Evolutionary conservation across 2,329 filamentous ascomycete genomes (phyloP), one percentile per base, ranked within the genome.

Genomic region (Phialocephala sp.): DNA sequence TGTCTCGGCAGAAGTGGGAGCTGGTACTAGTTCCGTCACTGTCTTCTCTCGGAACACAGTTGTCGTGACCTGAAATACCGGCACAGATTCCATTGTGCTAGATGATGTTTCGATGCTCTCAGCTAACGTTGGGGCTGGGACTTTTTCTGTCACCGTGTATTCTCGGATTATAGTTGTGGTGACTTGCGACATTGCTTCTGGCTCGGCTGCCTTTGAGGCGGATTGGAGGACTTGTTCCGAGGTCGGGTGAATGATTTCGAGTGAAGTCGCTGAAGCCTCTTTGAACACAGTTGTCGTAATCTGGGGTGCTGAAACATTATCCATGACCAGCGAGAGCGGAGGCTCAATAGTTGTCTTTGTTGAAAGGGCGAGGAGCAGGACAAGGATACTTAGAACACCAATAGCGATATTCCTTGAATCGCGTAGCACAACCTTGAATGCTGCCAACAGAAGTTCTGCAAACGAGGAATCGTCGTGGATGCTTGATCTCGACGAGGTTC

Each of bases 361-460:
- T 37, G 66, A 69, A 6, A 76, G n/a, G 1, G 84, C 83, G 11
- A 89, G 77, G 35, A 86, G 63, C 15, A 87, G 69, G 1, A 87
- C 81, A n/a, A 89, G 73, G 1, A 85, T 65, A 62, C 84, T 82
- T 59, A 90, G 77, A 0, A 85, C 72, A 5, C 80, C 78, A 32
- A 89, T 89, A n/a, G 82, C 77, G 11, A 89, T 74, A 63, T 89
- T 89, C 77, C 84, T 88, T 64, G 81, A 81, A 70, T 89, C 87
- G 56, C 83, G 81, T 71, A 89, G 72, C 20, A 85, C 75, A 8
- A 89, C 83, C 37, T 82, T 80, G 59, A 80, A 77, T 0, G 86
- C 85, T 68, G 86, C 83, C 9, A 85, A 70, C 0, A 89, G 72
- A 9, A 89, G 77, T 66, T 87, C 83, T 0, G 81, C 77, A 12